These are phyloP conservation scores for Acacia acuminata DNA, from an alignment of 306 rosid species.

Conservation along the genomic window DNA sequence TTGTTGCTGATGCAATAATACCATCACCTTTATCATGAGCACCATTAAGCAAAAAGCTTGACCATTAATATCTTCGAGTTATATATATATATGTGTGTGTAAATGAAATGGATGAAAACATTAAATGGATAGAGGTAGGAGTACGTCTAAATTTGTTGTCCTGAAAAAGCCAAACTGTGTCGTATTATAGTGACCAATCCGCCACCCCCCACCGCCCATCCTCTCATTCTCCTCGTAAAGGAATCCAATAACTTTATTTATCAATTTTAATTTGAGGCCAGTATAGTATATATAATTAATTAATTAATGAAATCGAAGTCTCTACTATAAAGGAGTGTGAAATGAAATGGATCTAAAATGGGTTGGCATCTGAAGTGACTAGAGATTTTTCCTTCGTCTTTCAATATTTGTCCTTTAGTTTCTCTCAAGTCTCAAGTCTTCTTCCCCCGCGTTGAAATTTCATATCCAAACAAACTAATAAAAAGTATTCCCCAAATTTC, in stretches of 20 bases:
- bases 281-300: too few relatives aligned
- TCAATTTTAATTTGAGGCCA: not conserved
- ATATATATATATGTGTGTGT: not conserved
- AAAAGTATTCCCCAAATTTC: not conserved
- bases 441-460: conserved; percentile 11
- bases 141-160: conserved; percentile 27
- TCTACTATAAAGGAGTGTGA: not conserved
- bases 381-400: not conserved
- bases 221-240: conserved; percentile 18
- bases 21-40: conserved; percentile 18
- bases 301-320: not conserved
- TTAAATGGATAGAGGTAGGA: not conserved
- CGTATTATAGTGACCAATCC: conserved; percentile 50
- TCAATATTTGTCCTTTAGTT: conserved; percentile 28
- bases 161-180: conserved; percentile 67
- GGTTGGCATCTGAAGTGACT: conserved; percentile 10
- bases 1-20: not conserved
- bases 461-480: not conserved
- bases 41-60: not conserved
- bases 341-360: not conserved
- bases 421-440: conserved; percentile 23
- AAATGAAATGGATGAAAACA: not conserved
- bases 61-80: not conserved
- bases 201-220: conserved; percentile 20
- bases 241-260: conserved; percentile 24